phyloP scores from a whole-genome alignment of 148 eudicot species.

The Rhododendron griersonianum region DNA sequence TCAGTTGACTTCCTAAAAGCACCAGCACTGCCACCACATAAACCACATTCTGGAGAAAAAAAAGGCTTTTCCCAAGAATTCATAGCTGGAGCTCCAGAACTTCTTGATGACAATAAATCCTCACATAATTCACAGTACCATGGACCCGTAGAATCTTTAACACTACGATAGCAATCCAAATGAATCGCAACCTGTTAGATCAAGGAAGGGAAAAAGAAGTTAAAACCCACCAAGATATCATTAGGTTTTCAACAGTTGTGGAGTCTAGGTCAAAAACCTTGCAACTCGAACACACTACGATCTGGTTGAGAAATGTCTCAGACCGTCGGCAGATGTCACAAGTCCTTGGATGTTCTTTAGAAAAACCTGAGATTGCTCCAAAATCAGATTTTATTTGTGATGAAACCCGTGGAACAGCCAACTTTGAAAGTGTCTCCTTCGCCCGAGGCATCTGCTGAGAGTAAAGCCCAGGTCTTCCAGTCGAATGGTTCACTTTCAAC shows the following conservation, averaged over 20 bases:
- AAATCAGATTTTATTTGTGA: constrained; percentile 50
- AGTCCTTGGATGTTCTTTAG: constrained; percentile 50
- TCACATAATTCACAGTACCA: constrained; percentile 97
- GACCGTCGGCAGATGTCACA: constrained; percentile 83
- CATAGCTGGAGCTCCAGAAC: constrained; percentile 31
- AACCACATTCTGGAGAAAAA: constrained; percentile 63
- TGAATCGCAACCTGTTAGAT: constrained; percentile 79
- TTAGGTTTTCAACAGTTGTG: background rate
- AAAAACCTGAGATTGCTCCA: constrained; percentile 33
- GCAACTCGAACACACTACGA: constrained; percentile 81
- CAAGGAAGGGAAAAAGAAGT: background rate
- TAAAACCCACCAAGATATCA: constrained; percentile 1
- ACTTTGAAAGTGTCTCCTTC: constrained; percentile 54
- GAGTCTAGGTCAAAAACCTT: constrained; percentile 46
- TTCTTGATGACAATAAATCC: constrained; percentile 43
- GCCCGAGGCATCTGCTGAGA: constrained; percentile 45
- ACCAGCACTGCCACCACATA: constrained; percentile 79
- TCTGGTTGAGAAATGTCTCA: constrained; percentile 73
- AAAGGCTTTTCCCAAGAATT: constrained; percentile 45
- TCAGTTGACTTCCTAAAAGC: constrained; percentile 85
- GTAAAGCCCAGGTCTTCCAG: constrained; percentile 42
- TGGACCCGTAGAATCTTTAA: constrained; percentile 75
- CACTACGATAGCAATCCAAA: constrained; percentile 82
- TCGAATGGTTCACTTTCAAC: constrained; percentile 38
- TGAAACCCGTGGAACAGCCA: constrained; percentile 41